A percentile compares a stretch with the other conserved stretches of the same genome.
phyloP scores from a whole-genome alignment of 2,329 filamentous ascomycete species.

The Scopulariopsis brevicaulis region DNA sequence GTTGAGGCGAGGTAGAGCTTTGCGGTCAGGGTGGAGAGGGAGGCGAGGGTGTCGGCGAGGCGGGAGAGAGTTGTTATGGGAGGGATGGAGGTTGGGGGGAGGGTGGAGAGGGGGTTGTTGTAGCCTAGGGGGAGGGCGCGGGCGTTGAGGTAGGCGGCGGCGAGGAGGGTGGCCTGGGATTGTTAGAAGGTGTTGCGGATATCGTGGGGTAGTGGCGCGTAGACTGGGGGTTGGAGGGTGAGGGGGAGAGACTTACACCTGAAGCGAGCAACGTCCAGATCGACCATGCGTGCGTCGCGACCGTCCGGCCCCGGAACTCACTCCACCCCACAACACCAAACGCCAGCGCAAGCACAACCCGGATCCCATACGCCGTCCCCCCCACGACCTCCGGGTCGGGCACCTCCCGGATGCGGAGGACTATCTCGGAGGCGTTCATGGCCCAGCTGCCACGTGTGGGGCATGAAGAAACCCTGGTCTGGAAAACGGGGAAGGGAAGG shows the following conservation, averaged over 20 bases:
- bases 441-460: neutral
- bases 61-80: neutral
- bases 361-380: neutral
- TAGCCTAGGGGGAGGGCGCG: slow-evolving; percentile 1
- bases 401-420: neutral
- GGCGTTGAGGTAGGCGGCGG: neutral
- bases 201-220: neutral
- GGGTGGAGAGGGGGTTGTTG: neutral
- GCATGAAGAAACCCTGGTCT: neutral
- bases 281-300: neutral
- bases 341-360: neutral
- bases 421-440: neutral
- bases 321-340: neutral
- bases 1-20: slow-evolving; percentile 1
- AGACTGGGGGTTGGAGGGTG: too few species aligned
- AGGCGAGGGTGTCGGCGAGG: slow-evolving; percentile 2
- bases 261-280: neutral
- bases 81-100: neutral
- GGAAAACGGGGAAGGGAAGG: neutral
- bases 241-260: neutral
- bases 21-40: slow-evolving; percentile 1
- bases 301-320: neutral
- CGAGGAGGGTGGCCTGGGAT: neutral
- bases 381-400: neutral
- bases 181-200: neutral